A percentile compares a stretch with the other conserved stretches of the same genome.
Evolutionary conservation across 2,329 filamentous ascomycete species (phyloP).

Genomic region (Cordyceps cicadae): DNA sequence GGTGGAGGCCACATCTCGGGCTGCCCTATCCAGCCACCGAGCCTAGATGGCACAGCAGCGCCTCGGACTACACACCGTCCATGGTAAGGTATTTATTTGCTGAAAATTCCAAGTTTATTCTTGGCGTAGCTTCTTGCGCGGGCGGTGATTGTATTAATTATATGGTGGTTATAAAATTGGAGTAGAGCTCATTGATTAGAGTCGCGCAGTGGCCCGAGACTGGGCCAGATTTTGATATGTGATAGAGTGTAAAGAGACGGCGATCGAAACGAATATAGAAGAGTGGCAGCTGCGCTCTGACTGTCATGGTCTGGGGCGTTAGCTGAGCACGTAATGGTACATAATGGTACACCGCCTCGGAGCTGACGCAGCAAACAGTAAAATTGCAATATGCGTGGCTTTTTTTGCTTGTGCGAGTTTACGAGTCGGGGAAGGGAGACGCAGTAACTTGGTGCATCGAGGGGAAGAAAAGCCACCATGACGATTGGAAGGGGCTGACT

Average conservation of each 20-base stretch:
- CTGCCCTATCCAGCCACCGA: background rate
- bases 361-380: background rate
- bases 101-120: background rate
- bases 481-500: background rate
- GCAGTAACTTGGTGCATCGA: conserved; percentile 1
- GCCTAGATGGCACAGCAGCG: background rate
- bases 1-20: background rate
- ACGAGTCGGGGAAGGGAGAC: background rate
- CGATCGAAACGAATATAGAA: background rate
- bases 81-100: background rate
- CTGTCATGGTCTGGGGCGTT: background rate
- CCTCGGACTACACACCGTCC: background rate
- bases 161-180: background rate
- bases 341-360: conserved; percentile 2
- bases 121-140: background rate
- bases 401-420: background rate
- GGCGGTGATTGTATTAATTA: background rate
- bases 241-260: background rate
- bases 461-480: background rate
- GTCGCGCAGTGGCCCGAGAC: background rate
- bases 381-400: background rate
- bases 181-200: background rate
- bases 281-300: background rate
- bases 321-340: background rate
- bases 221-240: background rate